Evolutionary conservation across 2,329 filamentous ascomycete genomes (phyloP).

Genomic region (Coniochaeta pulveracea): DNA sequence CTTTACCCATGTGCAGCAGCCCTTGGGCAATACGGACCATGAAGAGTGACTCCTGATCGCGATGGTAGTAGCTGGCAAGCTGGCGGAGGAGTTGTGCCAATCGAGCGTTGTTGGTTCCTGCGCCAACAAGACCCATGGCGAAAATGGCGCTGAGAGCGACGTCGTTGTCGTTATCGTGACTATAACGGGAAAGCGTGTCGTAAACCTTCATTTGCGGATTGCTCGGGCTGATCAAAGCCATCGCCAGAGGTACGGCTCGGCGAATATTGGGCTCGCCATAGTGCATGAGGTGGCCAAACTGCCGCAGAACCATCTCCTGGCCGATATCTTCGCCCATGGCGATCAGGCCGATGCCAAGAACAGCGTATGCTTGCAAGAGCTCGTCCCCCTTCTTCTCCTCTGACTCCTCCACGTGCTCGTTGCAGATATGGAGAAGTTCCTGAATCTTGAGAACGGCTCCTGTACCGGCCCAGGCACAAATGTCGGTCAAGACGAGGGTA

Average conservation of each 20-base stretch:
- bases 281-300: slow-evolving; percentile 98
- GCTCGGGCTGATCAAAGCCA: slow-evolving; percentile 93
- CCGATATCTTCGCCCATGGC: slow-evolving; percentile 98
- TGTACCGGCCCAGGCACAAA: slow-evolving; percentile 96
- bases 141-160: slow-evolving; percentile 98
- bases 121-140: slow-evolving; percentile 93
- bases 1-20: slow-evolving; percentile 97
- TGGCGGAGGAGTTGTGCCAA: slow-evolving; percentile 89
- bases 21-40: slow-evolving; percentile 99
- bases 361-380: slow-evolving; percentile 89
- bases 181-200: slow-evolving; percentile 93
- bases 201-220: slow-evolving; percentile 99
- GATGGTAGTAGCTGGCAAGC: slow-evolving; percentile 94
- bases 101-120: slow-evolving; percentile 95
- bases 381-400: slow-evolving; percentile 95
- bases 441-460: slow-evolving; percentile 96
- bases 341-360: slow-evolving; percentile 85
- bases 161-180: slow-evolving; percentile 96
- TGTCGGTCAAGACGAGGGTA: slow-evolving; percentile 87
- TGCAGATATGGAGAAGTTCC: slow-evolving; percentile 94
- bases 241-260: slow-evolving; percentile 87
- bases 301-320: slow-evolving; percentile 95
- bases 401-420: slow-evolving; percentile 89
- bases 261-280: slow-evolving; percentile 97
- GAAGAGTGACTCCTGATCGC: slow-evolving; percentile 90